These are phyloP conservation scores for Zanthoxylum bungeanum DNA, from an alignment of 345 rosid species.

Conservation along the genomic window DNA sequence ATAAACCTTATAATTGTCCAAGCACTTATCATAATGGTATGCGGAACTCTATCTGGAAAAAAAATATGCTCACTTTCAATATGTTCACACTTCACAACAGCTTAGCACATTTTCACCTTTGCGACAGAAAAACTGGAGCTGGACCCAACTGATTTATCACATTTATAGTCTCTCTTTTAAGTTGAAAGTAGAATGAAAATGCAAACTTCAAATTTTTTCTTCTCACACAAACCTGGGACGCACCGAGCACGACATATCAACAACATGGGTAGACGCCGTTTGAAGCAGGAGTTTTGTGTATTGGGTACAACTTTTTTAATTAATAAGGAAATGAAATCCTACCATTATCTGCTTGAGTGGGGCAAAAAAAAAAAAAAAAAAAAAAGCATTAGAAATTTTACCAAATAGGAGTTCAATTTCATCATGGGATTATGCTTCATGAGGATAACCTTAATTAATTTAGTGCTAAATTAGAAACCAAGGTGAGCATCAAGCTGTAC, in stretches of 20 bases:
- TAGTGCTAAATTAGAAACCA: background rate
- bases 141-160: background rate
- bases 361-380: no score
- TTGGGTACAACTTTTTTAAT: no score
- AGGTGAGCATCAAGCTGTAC: background rate
- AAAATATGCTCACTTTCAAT: background rate
- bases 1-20: no score
- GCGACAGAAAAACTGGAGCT: no score
- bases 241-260: constrained; percentile 20
- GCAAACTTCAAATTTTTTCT: constrained; percentile 60
- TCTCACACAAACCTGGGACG: constrained; percentile 65
- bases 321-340: background rate
- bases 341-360: background rate
- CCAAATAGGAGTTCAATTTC: background rate
- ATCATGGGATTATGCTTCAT: background rate
- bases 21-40: background rate
- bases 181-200: constrained; percentile 35
- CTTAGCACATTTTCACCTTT: no score
- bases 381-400: background rate
- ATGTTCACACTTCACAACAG: no score
- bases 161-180: background rate
- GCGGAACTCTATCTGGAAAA: background rate
- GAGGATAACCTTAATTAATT: background rate
- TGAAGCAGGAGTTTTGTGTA: no score
- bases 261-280: background rate